A percentile compares a stretch with the other conserved stretches of the same genome.
Conservation (phyloP, 805 yeast species). For the Schwanniomyces sp. region DNA sequence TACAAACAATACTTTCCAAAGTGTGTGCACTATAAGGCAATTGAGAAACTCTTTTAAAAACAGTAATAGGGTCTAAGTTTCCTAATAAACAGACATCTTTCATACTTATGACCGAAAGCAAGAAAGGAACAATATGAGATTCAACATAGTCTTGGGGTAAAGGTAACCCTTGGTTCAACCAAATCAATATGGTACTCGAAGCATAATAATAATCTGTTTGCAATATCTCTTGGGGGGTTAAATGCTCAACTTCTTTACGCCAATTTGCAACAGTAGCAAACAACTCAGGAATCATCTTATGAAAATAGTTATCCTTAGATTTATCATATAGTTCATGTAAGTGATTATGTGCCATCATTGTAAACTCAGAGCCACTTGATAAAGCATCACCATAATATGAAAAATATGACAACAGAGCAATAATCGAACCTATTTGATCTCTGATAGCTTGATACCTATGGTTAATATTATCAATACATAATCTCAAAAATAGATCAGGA, state of each 20-base stretch:
- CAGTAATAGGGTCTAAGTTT: slow-evolving; percentile 53
- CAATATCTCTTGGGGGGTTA: slow-evolving; percentile 55
- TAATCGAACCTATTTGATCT: slow-evolving; percentile 59
- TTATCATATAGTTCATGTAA: slow-evolving; percentile 32
- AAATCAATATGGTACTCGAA: slow-evolving; percentile 62
- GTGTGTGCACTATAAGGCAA: slow-evolving; percentile 25
- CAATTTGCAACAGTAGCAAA: slow-evolving; percentile 46
- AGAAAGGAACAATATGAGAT: slow-evolving; percentile 61
- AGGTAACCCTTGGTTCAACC: slow-evolving; percentile 54
- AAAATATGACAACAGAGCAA: slow-evolving; percentile 45
- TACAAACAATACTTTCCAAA: slow-evolving; percentile 26
- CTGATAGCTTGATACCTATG: slow-evolving; percentile 78
- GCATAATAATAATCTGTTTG: slow-evolving; percentile 62
- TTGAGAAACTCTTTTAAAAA: slow-evolving; percentile 45
- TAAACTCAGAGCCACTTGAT: slow-evolving; percentile 36
- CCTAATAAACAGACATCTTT: slow-evolving; percentile 81
- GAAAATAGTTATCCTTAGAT: slow-evolving; percentile 23
- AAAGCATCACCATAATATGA: slow-evolving; percentile 44
- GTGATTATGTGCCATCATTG: slow-evolving; percentile 32
- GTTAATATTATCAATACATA: slow-evolving; percentile 49
- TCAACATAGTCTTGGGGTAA: slow-evolving; percentile 54
- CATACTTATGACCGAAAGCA: slow-evolving; percentile 61
- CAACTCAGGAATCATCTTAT: slow-evolving; percentile 36
- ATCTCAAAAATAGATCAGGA: slow-evolving; percentile 40
- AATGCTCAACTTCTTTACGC: slow-evolving; percentile 32